A percentile compares a stretch with the other conserved stretches of the same genome.
These are phyloP conservation scores for Fonsecaea multimorphosa DNA, from an alignment of 2,329 filamentous ascomycete species.

Conservation along the genomic window DNA sequence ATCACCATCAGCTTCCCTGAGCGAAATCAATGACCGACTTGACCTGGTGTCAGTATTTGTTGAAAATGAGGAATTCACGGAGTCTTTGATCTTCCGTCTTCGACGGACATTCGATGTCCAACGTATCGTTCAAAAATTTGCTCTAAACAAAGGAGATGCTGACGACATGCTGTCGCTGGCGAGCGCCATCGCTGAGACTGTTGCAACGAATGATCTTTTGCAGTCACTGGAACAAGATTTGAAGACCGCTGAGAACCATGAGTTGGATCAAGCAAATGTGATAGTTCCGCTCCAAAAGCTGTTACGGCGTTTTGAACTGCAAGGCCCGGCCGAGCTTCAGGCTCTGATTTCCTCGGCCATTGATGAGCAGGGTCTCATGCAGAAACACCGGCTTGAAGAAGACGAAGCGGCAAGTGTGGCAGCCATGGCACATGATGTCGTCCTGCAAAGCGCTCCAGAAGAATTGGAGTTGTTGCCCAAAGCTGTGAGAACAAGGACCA, in stretches of 20 bases:
- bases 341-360: slow-evolving; percentile 76
- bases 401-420: slow-evolving; percentile 73
- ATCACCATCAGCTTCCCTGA: slow-evolving; percentile 84
- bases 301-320: slow-evolving; percentile 67
- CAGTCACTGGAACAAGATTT: slow-evolving; percentile 38
- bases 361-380: slow-evolving; percentile 87
- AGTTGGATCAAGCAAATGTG: slow-evolving; percentile 39
- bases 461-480: slow-evolving; percentile 65
- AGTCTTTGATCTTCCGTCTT: slow-evolving; percentile 71
- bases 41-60: slow-evolving; percentile 82
- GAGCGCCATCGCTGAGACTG: slow-evolving; percentile 77
- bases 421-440: slow-evolving; percentile 73
- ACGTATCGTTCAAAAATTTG: slow-evolving; percentile 91
- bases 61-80: slow-evolving; percentile 68
- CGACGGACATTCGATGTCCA: slow-evolving; percentile 82
- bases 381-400: slow-evolving; percentile 78
- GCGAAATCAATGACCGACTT: slow-evolving; percentile 77
- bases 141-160: slow-evolving; percentile 85
- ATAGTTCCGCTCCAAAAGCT: slow-evolving; percentile 47
- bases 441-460: slow-evolving; percentile 68
- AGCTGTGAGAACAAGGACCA: slow-evolving; percentile 45
- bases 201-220: slow-evolving; percentile 59
- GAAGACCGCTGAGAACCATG: slow-evolving; percentile 35
- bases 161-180: slow-evolving; percentile 87
- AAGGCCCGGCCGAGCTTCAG: slow-evolving; percentile 71